phyloP scores from a whole-genome alignment of 2,329 filamentous ascomycete genomes.

The Ophiostoma sp. region DNA sequence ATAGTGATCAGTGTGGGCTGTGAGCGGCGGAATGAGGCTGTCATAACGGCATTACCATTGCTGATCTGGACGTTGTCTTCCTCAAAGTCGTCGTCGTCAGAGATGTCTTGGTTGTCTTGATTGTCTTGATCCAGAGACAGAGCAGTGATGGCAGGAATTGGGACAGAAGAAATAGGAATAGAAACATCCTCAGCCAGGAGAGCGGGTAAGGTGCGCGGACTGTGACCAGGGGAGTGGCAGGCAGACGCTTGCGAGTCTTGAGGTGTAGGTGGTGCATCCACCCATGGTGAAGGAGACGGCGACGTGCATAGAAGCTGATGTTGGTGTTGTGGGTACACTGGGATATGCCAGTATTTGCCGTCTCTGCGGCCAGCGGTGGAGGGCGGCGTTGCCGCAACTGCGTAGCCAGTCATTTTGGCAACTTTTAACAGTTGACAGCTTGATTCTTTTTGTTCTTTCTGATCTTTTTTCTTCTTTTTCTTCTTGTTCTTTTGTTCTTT shows the following conservation, averaged over 20 bases:
- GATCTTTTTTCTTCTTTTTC: neutral
- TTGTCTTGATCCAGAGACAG: neutral
- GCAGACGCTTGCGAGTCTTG: conserved; percentile 14
- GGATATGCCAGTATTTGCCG: neutral
- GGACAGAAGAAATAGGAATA: neutral
- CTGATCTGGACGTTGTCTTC: neutral
- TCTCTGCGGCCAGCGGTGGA: conserved; percentile 5
- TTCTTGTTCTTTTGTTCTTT: neutral
- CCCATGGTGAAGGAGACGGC: conserved; percentile 7
- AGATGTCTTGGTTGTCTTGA: neutral
- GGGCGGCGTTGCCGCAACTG: conserved; percentile 6
- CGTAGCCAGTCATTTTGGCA: conserved; percentile 9
- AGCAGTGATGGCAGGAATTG: neutral
- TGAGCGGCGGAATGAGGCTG: conserved; percentile 9
- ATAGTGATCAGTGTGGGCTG: conserved; percentile 17
- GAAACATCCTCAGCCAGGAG: neutral
- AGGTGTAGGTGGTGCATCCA: conserved; percentile 10
- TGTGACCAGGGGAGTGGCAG: conserved; percentile 7
- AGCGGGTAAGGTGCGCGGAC: neutral
- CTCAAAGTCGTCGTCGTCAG: conserved; percentile 1
- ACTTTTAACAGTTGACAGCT: neutral
- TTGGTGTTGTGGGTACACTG: neutral
- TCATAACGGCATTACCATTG: conserved; percentile 3
- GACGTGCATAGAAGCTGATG: conserved; percentile 9
- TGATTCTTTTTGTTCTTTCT: conserved; percentile 1